phyloP scores from a whole-genome alignment of 2,329 filamentous ascomycete species.

The Paraconiothyrium sp. region DNA sequence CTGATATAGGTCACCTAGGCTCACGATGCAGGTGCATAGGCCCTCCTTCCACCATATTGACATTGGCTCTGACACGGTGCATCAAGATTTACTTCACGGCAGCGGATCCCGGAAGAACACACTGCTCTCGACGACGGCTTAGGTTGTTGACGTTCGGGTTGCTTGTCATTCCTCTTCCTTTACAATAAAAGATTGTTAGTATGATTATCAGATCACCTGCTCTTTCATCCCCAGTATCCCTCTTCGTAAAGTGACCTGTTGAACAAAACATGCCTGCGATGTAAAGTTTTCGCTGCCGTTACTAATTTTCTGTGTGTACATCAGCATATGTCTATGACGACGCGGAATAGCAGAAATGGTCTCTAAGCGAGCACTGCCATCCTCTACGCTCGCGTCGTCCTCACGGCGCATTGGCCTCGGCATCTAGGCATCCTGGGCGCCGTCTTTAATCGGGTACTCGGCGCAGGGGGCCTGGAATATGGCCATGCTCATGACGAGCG shows the following conservation, averaged over 20 bases:
- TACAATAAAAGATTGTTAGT: background rate
- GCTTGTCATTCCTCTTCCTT: background rate
- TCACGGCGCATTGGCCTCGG: slow-evolving; percentile 6
- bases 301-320: background rate
- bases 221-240: background rate
- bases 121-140: background rate
- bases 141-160: background rate
- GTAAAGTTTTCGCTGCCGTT: background rate
- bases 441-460: background rate
- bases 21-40: background rate
- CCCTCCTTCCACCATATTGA: no score
- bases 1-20: background rate
- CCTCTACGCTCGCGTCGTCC: background rate
- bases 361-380: slow-evolving; percentile 8
- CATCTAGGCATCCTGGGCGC: slow-evolving; percentile 13
- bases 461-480: background rate
- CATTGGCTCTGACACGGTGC: no score
- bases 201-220: background rate
- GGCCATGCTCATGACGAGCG: background rate
- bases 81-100: no score
- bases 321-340: slow-evolving; percentile 6
- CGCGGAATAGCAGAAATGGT: background rate
- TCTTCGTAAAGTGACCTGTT: background rate
- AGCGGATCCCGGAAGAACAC: background rate
- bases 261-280: background rate